phyloP scores from a whole-genome alignment of 495 filamentous ascomycete genomes.

The Penicillium coffeae region DNA sequence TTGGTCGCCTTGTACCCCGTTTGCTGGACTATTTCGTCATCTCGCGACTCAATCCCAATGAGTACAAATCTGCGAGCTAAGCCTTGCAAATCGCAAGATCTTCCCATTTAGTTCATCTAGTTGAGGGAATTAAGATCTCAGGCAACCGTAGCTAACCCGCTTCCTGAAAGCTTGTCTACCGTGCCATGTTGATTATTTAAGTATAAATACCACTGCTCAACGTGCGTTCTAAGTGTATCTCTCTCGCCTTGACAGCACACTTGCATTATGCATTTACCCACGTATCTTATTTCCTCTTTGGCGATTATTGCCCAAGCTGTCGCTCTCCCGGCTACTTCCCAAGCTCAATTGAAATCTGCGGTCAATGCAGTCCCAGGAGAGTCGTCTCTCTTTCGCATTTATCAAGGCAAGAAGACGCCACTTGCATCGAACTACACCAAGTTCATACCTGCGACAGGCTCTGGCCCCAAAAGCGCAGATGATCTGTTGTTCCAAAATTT shows the following conservation, averaged over 20 bases:
- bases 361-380: constrained; percentile 32
- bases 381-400: constrained; percentile 38
- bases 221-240: too few relatives aligned
- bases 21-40: too few relatives aligned
- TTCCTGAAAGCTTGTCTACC: too few relatives aligned
- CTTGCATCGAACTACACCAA: constrained; percentile 6
- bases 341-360: background rate
- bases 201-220: too few relatives aligned
- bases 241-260: background rate
- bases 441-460: constrained; percentile 5
- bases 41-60: too few relatives aligned
- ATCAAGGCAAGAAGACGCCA: constrained; percentile 32
- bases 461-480: constrained; percentile 28
- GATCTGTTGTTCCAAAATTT: constrained; percentile 53
- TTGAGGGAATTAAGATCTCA: too few relatives aligned
- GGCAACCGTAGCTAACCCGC: too few relatives aligned
- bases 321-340: background rate
- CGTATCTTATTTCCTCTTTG: background rate
- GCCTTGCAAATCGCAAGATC: too few relatives aligned
- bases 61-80: too few relatives aligned
- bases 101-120: too few relatives aligned
- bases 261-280: constrained; percentile 1
- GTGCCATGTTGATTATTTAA: too few relatives aligned
- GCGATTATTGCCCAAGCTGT: background rate
- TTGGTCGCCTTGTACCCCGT: too few relatives aligned